These are phyloP conservation scores for Sporisorium exsertum DNA, from an alignment of 1,284 basidiomycete species.

Conservation along the genomic window DNA sequence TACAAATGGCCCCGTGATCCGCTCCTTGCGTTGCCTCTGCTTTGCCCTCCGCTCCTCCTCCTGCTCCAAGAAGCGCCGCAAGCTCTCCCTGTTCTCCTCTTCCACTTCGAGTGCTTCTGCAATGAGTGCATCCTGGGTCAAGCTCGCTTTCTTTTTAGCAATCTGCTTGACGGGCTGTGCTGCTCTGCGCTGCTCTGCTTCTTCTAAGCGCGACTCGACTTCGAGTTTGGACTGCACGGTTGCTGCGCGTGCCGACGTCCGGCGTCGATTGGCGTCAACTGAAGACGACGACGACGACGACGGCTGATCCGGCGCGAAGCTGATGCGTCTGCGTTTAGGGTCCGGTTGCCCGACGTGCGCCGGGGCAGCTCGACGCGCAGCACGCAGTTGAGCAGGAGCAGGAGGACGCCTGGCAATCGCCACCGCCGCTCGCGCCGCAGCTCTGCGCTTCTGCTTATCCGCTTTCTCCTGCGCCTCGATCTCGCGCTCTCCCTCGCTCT, in stretches of 20 bases:
- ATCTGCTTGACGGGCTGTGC: conserved; percentile 21
- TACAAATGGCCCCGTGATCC: conserved; percentile 78
- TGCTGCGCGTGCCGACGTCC: conserved; percentile 40
- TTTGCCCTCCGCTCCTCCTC: conserved; percentile 83
- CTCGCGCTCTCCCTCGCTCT: conserved; percentile 47
- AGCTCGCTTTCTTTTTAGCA: conserved; percentile 52
- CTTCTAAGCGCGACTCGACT: conserved; percentile 70
- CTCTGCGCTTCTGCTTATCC: conserved; percentile 40
- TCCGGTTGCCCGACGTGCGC: background rate
- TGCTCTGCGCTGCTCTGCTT: conserved; percentile 77
- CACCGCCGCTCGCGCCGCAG: conserved; percentile 19
- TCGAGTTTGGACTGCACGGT: conserved; percentile 61
- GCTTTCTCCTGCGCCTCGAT: conserved; percentile 56
- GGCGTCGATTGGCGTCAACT: background rate
- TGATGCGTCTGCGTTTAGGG: conserved; percentile 34
- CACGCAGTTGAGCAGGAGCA: background rate
- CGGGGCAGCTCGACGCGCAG: background rate
- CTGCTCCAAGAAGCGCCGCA: conserved; percentile 79
- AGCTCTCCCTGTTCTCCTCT: conserved; percentile 82
- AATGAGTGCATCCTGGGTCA: conserved; percentile 83
- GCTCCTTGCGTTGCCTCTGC: conserved; percentile 75
- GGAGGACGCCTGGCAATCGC: conserved; percentile 20
- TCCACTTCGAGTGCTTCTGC: conserved; percentile 84
- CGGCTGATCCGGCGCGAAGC: conserved; percentile 37
- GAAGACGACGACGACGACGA: conserved; percentile 8